phyloP scores from a whole-genome alignment of 495 filamentous ascomycete genomes.

The Peziza echinospora region DNA sequence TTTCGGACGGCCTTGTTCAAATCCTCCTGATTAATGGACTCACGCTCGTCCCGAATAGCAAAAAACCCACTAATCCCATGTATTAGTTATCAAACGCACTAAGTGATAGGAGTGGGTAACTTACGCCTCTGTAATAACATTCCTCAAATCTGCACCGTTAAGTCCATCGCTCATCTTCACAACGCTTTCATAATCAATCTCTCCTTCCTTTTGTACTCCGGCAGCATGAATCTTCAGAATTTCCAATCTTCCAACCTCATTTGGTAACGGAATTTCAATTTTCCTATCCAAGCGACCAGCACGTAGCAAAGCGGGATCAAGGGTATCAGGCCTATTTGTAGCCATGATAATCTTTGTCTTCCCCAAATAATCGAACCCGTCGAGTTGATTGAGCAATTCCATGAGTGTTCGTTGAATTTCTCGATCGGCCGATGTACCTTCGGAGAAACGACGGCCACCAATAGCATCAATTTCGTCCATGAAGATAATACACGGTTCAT shows the following conservation, averaged over 20 bases:
- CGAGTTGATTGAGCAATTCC: constrained; percentile 96
- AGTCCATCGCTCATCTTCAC: constrained; percentile 99
- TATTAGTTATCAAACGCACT: constrained; percentile 7
- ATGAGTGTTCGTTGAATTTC: constrained; percentile 98
- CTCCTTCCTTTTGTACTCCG: constrained; percentile 69
- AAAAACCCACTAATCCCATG: constrained; percentile 57
- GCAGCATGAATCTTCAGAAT: constrained; percentile 96
- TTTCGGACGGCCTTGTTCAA: constrained; percentile 98
- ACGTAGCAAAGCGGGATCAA: constrained; percentile 84
- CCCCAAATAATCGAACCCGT: constrained; percentile 97
- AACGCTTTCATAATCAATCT: constrained; percentile 97
- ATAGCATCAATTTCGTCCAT: constrained; percentile 99
- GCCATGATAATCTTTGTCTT: constrained; percentile 99
- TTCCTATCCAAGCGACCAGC: constrained; percentile 91
- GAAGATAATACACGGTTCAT: constrained; percentile 99
- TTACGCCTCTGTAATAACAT: constrained; percentile 97
- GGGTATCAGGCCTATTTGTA: constrained; percentile 92
- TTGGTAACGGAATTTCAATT: constrained; percentile 97
- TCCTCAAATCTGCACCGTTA: constrained; percentile 92
- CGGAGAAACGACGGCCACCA: constrained; percentile 89
- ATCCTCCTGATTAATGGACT: constrained; percentile 91
- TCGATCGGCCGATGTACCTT: constrained; percentile 92
- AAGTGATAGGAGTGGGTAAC: constrained; percentile 19
- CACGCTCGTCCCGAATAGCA: constrained; percentile 90
- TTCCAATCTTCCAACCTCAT: constrained; percentile 91